Base-by-base conservation (phyloP, 345 rosid genomes). In the Boechera retrofracta region DNA sequence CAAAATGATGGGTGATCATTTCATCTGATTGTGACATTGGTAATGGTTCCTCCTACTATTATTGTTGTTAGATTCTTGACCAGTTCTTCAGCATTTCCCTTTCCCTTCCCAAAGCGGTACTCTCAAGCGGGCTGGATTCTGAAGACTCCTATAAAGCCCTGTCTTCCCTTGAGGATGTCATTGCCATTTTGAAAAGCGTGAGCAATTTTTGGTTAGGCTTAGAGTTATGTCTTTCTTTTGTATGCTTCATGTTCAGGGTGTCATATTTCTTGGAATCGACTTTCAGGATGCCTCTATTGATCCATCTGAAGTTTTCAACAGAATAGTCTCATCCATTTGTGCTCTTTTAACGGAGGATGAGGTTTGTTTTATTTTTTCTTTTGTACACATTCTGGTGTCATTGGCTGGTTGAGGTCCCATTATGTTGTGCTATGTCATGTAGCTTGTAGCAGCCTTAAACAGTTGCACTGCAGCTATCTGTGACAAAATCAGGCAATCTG, bases 251-350 rank as follows among this genome's bases (percentile, higher is more conserved):
- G 15, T 32, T 71, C 71, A 65, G 42, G n/a, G 59, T 73, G 45
- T 69, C 44, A 74, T 7, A 36, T 61, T 55, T 56, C 16, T 32
- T 29, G 32, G 26, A 74, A 62, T 10, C 9, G 15, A 65, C 77
- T 51, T 80, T 73, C 93, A 94, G 98, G 97, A 94, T 86, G 91
- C 97, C 78, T 94, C 98, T 54, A 94, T 94, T 71, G 98, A 94
- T 81, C 98, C 97, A 47, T 94, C 98, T 15, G 97, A 94, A 83
- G 95, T 94, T 85, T 94, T 90, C 67, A 92, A 94, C 84, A 85
- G 98, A 86, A 88, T 94, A 71, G 91, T 92, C 73, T 86, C 91
- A 42, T 94, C 97, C 67, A 77, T 87, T 57, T 89, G 95, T 85
- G 75, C 79, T 69, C 87, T 92, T 64, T 76, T 94, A 79, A 86